Evolutionary conservation across 306 rosid genomes (phyloP), one percentile per base, ranked within the genome.

Genomic region (Quercus variabilis): DNA sequence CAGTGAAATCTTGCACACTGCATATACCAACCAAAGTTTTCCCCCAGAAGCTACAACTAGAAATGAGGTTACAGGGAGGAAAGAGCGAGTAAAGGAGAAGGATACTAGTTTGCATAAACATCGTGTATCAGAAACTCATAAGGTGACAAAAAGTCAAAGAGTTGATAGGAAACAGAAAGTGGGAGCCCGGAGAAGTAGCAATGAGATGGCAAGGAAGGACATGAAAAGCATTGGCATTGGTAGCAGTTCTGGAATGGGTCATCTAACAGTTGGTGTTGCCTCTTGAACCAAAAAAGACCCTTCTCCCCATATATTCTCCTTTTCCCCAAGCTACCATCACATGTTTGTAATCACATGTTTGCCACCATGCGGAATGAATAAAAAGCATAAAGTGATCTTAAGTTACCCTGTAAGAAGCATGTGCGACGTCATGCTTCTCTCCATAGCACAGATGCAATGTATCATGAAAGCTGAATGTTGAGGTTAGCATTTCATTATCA

Each of bases 231-330:
- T 76, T 58, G 87, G 82, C 54, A 64, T 78, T 38, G 79, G 84
- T 60, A 86, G 85, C 82, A 79, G 80, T 76, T 82, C 87, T 55
- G 72, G 80, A 82, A 82, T 75, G 80, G 81, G 89, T 74, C 81
- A 79, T 78, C 81, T 90, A 28, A 70, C 81, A n/a, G 91, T 88
- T 71, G 83, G 68, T 69, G 91, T 85, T 79, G 82, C 90, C 72
- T 88, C 88, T 63, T 88, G 86, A 88, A 83, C 55, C 55, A 75
- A 8, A 49, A 41, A 28, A 69, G 20, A 75, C 33, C 25, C 64
- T 43, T 54, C 38, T 43, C 35, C 59, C 74, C 41, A 65, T 20
- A 73, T 67, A 52, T 74, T 64, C 49, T 38, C 26, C 33, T 26
- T 26, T 21, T 21, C 49, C 31, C 25, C 3, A 55, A 55, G 51